Conservation (phyloP, 148 eudicot genomes). For the Arbutus unedo region DNA sequence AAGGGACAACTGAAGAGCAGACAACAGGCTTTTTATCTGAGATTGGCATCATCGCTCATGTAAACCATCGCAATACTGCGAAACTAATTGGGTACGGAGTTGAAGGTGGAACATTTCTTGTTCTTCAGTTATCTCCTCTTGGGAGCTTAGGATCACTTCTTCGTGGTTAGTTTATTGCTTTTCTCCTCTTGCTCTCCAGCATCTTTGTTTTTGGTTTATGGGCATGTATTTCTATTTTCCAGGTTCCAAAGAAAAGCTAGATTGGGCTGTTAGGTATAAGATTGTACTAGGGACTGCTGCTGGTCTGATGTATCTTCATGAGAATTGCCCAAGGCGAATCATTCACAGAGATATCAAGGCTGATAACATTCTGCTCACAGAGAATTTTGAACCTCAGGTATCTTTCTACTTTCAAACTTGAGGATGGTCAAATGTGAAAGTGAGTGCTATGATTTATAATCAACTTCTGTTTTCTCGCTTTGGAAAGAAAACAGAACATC, state of each 20-base stretch:
- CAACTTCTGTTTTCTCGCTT: neutral
- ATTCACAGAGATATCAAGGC: slow-evolving; percentile 96
- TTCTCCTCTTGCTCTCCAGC: neutral
- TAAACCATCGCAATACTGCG: slow-evolving; percentile 79
- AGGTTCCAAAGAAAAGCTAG: slow-evolving; percentile 54
- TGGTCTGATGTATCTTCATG: slow-evolving; percentile 83
- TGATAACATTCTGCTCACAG: slow-evolving; percentile 76
- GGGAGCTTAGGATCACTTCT: slow-evolving; percentile 79
- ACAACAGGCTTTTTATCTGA: slow-evolving; percentile 58
- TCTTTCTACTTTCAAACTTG: slow-evolving; percentile 15
- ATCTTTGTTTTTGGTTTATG: slow-evolving; percentile 3
- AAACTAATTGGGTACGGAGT: slow-evolving; percentile 78
- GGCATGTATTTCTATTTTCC: neutral
- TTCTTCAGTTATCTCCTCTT: slow-evolving; percentile 65
- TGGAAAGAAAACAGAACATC: too few relatives aligned
- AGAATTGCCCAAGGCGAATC: slow-evolving; percentile 73
- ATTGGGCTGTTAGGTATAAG: slow-evolving; percentile 66
- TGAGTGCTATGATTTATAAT: neutral
- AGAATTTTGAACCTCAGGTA: slow-evolving; percentile 85
- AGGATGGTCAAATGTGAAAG: slow-evolving; percentile 1
- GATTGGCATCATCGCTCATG: slow-evolving; percentile 81
- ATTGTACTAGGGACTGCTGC: slow-evolving; percentile 75
- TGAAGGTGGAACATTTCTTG: slow-evolving; percentile 64
- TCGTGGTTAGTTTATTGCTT: slow-evolving; percentile 39
- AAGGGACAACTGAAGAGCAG: slow-evolving; percentile 57